These are phyloP conservation scores for Saturnispora halmiae DNA, from an alignment of 805 yeast genomes.

Conservation along the genomic window DNA sequence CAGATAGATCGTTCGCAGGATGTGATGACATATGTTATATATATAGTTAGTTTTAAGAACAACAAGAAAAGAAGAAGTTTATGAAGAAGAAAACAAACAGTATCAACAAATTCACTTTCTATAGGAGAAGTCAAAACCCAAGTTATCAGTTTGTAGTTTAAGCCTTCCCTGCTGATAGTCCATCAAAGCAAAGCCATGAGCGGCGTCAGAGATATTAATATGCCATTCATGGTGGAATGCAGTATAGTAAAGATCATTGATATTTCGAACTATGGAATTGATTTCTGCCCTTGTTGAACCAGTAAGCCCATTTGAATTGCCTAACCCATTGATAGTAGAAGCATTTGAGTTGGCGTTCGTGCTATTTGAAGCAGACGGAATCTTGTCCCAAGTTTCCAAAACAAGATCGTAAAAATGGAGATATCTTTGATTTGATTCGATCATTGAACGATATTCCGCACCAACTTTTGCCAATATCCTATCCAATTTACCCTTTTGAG, in stretches of 20 bases:
- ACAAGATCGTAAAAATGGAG: conserved; percentile 40
- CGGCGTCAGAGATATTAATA: conserved; percentile 57
- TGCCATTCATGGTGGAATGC: conserved; percentile 74
- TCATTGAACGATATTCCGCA: conserved; percentile 37
- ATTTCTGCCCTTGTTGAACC: conserved; percentile 29
- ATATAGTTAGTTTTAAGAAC: neutral
- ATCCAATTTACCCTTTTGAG: conserved; percentile 51
- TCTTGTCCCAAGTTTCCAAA: conserved; percentile 51
- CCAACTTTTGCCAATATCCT: conserved; percentile 56
- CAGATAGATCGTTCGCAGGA: conserved; percentile 27
- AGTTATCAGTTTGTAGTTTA: neutral
- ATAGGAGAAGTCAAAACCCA: conserved; percentile 57
- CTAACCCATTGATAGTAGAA: conserved; percentile 47
- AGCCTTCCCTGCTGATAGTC: conserved; percentile 34
- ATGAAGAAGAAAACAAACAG: neutral
- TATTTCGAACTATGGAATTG: conserved; percentile 36
- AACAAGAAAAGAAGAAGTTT: neutral
- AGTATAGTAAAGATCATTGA: conserved; percentile 52
- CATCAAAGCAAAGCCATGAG: conserved; percentile 40
- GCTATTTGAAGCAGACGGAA: conserved; percentile 32
- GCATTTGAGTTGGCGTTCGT: conserved; percentile 35
- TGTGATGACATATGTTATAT: conserved; percentile 17
- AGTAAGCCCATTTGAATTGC: no score
- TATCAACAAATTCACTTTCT: conserved; percentile 21
- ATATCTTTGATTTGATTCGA: conserved; percentile 30